Conservation (phyloP, 306 rosid species). For the Sophora flavescens region DNA sequence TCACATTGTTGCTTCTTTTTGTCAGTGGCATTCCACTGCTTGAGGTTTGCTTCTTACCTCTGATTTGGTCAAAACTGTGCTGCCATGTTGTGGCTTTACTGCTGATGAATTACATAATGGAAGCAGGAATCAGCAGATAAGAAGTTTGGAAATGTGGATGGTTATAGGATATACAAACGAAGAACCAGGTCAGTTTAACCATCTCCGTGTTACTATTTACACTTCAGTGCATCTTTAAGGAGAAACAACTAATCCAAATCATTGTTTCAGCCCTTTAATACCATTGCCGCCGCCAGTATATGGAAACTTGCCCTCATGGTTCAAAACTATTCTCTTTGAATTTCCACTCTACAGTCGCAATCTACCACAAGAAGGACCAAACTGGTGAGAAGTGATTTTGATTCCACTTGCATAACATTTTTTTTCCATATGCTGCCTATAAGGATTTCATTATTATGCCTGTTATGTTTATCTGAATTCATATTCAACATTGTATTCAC, state of each 20-base stretch:
- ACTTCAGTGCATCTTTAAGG: conserved; percentile 34
- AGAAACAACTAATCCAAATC: conserved; percentile 44
- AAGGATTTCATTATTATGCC: conserved; percentile 21
- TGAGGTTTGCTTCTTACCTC: conserved; percentile 75
- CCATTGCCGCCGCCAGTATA: conserved; percentile 73
- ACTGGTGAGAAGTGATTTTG: conserved; percentile 69
- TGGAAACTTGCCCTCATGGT: conserved; percentile 84
- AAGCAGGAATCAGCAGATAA: conserved; percentile 89
- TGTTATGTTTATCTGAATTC: conserved; percentile 34
- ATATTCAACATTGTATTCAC: conserved; percentile 20
- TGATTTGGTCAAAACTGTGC: conserved; percentile 26
- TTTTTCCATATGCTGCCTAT: conserved; percentile 18
- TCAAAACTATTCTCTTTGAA: conserved; percentile 81
- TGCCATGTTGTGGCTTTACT: conserved; percentile 32
- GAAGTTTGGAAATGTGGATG: conserved; percentile 81
- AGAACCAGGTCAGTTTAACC: conserved; percentile 70
- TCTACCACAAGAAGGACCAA: conserved; percentile 57
- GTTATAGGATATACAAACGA: conserved; percentile 71
- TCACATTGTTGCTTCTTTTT: conserved; percentile 90
- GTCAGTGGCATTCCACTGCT: conserved; percentile 93
- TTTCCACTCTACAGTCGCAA: conserved; percentile 80
- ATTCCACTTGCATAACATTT: conserved; percentile 25
- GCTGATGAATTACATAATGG: conserved; percentile 43
- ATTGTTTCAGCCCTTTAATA: conserved; percentile 83
- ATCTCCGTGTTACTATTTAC: conserved; percentile 33